phyloP scores from a whole-genome alignment of 768 basidiomycete genomes.

The Mycena venus region DNA sequence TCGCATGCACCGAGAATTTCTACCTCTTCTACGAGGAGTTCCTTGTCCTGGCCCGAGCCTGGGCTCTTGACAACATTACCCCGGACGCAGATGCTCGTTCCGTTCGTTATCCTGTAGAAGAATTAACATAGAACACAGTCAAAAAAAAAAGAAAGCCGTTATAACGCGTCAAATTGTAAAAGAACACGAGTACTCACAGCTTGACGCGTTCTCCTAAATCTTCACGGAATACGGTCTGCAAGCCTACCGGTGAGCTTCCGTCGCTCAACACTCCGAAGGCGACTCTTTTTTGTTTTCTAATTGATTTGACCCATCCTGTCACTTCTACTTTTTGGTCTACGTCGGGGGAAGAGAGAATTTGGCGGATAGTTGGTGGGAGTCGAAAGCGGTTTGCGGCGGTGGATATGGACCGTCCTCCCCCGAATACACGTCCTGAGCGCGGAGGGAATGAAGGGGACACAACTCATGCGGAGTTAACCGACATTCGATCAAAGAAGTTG shows the following conservation, averaged over 20 bases:
- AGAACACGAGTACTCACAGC: conserved; percentile 38
- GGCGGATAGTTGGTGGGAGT: conserved; percentile 37
- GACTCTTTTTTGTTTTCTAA: conserved; percentile 90
- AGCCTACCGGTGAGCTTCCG: conserved; percentile 76
- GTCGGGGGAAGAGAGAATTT: conserved; percentile 29
- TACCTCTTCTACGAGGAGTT: conserved; percentile 60
- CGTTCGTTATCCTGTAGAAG: conserved; percentile 54
- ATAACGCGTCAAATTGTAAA: not conserved
- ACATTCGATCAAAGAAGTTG: not conserved
- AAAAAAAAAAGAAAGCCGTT: not conserved
- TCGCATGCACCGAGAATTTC: conserved; percentile 62
- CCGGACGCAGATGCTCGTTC: conserved; percentile 54
- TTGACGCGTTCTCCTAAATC: conserved; percentile 49
- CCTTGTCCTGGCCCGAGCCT: conserved; percentile 61
- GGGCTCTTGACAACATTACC: conserved; percentile 61
- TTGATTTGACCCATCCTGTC: conserved; percentile 89
- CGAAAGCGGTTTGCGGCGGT: conserved; percentile 28
- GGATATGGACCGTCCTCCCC: conserved; percentile 8
- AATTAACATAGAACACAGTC: too few relatives aligned
- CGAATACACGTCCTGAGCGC: not conserved
- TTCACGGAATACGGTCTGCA: conserved; percentile 84
- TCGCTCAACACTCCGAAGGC: conserved; percentile 88
- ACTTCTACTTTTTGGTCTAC: conserved; percentile 53
- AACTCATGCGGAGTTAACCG: not conserved
- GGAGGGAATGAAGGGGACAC: not conserved